These are phyloP conservation scores for Xylaria polymorpha DNA, from an alignment of 2,329 filamentous ascomycete genomes.

Conservation along the genomic window DNA sequence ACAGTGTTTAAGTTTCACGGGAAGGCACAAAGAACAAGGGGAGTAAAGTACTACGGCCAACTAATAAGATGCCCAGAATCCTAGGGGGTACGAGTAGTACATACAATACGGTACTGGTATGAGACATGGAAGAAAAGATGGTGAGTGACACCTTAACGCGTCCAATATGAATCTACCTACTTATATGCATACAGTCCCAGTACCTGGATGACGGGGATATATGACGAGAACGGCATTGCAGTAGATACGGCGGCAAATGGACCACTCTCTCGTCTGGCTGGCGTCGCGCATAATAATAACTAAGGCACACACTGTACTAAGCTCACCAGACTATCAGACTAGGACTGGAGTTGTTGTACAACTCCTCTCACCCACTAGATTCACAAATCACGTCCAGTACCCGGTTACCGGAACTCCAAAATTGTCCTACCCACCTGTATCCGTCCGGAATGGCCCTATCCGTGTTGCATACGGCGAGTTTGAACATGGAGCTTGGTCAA, in stretches of 20 bases:
- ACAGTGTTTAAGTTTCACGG: slow-evolving; percentile 2
- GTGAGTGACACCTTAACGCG: neutral
- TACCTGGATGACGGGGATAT: neutral
- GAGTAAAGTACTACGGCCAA: slow-evolving; percentile 3
- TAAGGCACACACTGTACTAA: slow-evolving; percentile 21
- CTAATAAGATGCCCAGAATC: neutral
- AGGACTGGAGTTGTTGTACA: slow-evolving; percentile 3
- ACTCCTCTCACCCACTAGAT: slow-evolving; percentile 1
- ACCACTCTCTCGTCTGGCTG: neutral
- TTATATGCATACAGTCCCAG: neutral
- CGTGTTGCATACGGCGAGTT: slow-evolving; percentile 13
- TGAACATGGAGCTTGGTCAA: slow-evolving; percentile 1
- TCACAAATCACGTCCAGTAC: slow-evolving; percentile 12
- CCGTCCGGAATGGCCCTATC: slow-evolving; percentile 1
- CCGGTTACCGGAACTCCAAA: slow-evolving; percentile 32
- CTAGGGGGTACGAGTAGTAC: neutral
- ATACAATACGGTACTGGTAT: neutral
- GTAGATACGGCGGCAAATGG: slow-evolving; percentile 6
- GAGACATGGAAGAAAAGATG: neutral
- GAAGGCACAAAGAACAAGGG: slow-evolving; percentile 17
- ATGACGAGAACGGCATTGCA: neutral
- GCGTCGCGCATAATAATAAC: neutral
- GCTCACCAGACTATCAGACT: neutral
- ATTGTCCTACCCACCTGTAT: slow-evolving; percentile 10
- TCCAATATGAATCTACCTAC: neutral